Evolutionary conservation across 2,329 filamentous ascomycete species (phyloP), one percentile per base, ranked within the genome.

Genomic region (Capronia americana): DNA sequence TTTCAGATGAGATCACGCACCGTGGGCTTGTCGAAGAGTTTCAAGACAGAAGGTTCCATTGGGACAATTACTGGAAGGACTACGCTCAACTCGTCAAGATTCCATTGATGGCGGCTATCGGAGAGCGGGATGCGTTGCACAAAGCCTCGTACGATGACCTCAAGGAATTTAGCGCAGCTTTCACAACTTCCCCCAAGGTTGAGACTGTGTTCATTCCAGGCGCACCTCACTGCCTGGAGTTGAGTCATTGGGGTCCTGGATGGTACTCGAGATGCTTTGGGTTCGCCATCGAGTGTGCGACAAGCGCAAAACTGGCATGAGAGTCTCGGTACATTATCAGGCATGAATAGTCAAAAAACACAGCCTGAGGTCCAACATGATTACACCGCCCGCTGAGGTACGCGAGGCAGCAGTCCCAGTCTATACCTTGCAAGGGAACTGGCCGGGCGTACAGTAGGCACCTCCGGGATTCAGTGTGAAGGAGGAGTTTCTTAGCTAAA

Each of bases 241-340:
- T 62, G 59, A 62, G 50, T 56, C 23, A 61, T 44, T 62, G 59
- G 50, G 38, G 59, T 17, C 50, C 59, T 32, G 50, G 48, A 24
- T 56, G 59, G 59, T 50, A 53, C 14, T 55, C 32, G 32, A 41
- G 59, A 56, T 62, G 50, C 26, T 56, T 62, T 56, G 59, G 59
- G 23, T 62, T 62, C 14, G 59, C 59, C 7, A 62, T 56, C 20
- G 59, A 56, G 14, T 62, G 61, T 58, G 44, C 38, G 10, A 53
- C 48, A 10, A 61, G 58, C 20, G 57, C 30, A n/a, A 46, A 46
- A 2, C 10, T 61, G 17, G 57, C 57, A n/a, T 60, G 28, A 50
- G 38, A 11, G 38, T 44, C 38, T 44, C 38, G 14, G 38, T 44
- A 17, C 38, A 14, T 14, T n/a, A n/a, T n/a, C 17, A 8, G 17